Percentiles rank a stretch among this genome's conserved stretches.
Evolutionary conservation across 225 moss, liverwort and hornwort genomes (phyloP).

Genomic region (Neckera pumila): DNA sequence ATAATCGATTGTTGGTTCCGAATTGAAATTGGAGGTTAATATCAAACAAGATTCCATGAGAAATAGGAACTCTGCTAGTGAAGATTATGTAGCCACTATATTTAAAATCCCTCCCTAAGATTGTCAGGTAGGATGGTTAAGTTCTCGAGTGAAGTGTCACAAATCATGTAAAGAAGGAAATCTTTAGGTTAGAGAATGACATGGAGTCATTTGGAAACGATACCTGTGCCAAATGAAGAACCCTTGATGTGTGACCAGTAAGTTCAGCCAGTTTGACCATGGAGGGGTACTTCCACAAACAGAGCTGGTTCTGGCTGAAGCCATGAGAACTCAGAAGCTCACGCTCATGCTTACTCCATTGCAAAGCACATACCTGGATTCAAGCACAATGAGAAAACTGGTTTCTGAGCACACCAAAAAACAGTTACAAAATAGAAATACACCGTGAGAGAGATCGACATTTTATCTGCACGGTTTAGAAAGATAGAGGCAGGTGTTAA

Average conservation of each 20-base stretch:
- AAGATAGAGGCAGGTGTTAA: not conserved
- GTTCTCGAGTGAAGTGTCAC: not conserved
- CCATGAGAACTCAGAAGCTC: slow-evolving; percentile 95
- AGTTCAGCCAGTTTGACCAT: slow-evolving; percentile 97
- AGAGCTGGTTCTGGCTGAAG: slow-evolving; percentile 94
- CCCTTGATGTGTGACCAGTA: slow-evolving; percentile 88
- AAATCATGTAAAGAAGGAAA: too few species aligned
- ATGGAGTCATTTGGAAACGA: not conserved
- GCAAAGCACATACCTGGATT: slow-evolving; percentile 70
- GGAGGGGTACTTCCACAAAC: slow-evolving; percentile 94
- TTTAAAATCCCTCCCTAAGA: not conserved
- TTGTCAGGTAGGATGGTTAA: too few species aligned
- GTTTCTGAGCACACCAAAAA: not conserved
- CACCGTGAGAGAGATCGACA: too few species aligned
- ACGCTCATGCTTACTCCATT: slow-evolving; percentile 96
- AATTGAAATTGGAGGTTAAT: too few species aligned
- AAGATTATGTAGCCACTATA: not conserved
- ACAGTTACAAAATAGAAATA: not conserved
- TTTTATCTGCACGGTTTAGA: not conserved
- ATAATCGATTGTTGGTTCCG: not conserved
- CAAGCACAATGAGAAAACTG: not conserved
- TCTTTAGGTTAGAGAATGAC: not conserved
- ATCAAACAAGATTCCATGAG: too few species aligned
- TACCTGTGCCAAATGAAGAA: slow-evolving; percentile 92
- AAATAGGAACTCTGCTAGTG: not conserved